Base-by-base conservation (phyloP, 805 yeast genomes). In the Nakazawaea wyomingensis region DNA sequence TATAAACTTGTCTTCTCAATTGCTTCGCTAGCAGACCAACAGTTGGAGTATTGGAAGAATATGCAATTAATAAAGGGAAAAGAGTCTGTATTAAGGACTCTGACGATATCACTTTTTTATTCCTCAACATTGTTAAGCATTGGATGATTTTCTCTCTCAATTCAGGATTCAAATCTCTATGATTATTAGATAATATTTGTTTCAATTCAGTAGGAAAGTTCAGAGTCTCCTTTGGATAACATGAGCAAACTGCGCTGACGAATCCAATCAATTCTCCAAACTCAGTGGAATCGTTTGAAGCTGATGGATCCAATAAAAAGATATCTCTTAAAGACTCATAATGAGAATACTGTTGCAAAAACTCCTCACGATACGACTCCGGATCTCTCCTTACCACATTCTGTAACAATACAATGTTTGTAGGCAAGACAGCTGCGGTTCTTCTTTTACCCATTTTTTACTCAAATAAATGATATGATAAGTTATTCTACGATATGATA, bases 351-450 rank as follows among this genome's bases (percentile, higher is more conserved):
- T 93, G 99, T 54, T 89, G 93, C 31, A 84, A 62, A 62, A 93
- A 93, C 62, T 93, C 99, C 63, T 93, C 99, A 47, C 80, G 79
- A 60, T 93, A 93, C 0, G 98, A 90, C 53, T 77, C 85, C 2
- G 99, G 97, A 61, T 93, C 99, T 54, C 97, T 74, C 53, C 90
- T 83, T 8, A 93, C 95, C 50, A 93, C 72, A 61, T 93, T 93
- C 66, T 93, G 99, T 47, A 93, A 66, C 49, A 91, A 68, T 30
- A 95, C 90, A 58, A 93, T 85, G 64, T 93, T 93, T 16, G 89
- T 85, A 9, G 98, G 98, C 59, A 91, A 69, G 45, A 90, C 74
- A 36, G 97, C 96, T 21, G 96, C 93, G 75, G 96, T 85, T 66
- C 85, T 81, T 61, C 81, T 76, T 63, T 82, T 86, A 28, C 77